Evolutionary conservation across 2,329 filamentous ascomycete genomes (phyloP), one percentile per base, ranked within the genome.

Genomic region (Fonsecaea erecta): DNA sequence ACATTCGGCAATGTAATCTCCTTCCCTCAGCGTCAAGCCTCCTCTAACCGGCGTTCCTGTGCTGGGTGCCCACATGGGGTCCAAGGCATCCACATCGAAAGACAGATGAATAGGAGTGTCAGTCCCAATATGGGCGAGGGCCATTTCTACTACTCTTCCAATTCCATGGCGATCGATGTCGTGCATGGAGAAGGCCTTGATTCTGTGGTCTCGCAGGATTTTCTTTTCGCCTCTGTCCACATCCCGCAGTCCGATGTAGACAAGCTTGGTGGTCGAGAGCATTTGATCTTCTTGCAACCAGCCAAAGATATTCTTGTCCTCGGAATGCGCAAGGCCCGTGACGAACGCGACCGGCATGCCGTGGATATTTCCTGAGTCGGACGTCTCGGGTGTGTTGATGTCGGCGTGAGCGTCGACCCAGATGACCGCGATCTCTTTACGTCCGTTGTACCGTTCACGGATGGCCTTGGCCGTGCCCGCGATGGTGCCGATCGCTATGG

Each of bases 381-480:
- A 94, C 54, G 87, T 90, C 85, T 98, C 93, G 60, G 94, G 95
- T 1, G 91, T 93, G 82, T 99, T 99, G 83, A 99, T 97, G 78
- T 99, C 95, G 61, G 94, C 90, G 79, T 99, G 95, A 28, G 95
- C 95, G 79, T 99, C 95, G 34, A 99, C 95, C 95, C 95, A 99
- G 77, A 99, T 96, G 64, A 99, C 92, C 12, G 93, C 95, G 68
- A 97, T 88, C 73, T 98, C 94, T 58, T 67, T 66, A 62, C 90
- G 85, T 52, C 83, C 73, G 14, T 83, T 87, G 65, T 96, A 81
- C 18, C 94, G 83, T 83, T 99, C 93, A 64, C 91, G 87, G 46
- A 92, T 89, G 0, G 94, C 95, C 81, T 90, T 91, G 37, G 93
- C 91, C 1, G 90, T 92, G 46, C 95, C 95, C 30, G 90, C 90